These are phyloP conservation scores for Fraxinus excelsior DNA, from an alignment of 257 asterid species.

Conservation along the genomic window DNA sequence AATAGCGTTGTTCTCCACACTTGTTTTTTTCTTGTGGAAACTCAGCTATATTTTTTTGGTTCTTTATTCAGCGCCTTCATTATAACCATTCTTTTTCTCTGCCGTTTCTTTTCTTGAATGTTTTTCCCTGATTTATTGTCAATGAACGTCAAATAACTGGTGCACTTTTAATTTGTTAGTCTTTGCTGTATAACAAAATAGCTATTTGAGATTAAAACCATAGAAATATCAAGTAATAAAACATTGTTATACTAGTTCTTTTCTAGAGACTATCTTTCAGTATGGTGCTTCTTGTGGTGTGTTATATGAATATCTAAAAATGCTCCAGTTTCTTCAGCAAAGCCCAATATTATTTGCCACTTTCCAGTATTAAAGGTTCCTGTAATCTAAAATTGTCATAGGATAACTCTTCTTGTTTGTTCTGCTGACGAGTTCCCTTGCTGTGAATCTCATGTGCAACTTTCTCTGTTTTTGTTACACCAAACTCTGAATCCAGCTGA, in stretches of 20 bases:
- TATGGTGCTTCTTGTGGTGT: neutral
- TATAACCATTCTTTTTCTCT: constrained; percentile 14
- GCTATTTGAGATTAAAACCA: constrained; percentile 15
- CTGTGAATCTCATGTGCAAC: neutral
- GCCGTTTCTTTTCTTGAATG: constrained; percentile 9
- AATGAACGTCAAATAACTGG: constrained; percentile 8
- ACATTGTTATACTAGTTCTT: neutral
- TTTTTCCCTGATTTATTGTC: constrained; percentile 4
- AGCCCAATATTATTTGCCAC: neutral
- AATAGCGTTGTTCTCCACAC: constrained; percentile 9
- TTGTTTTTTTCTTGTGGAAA: constrained; percentile 6
- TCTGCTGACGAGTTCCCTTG: neutral
- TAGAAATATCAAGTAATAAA: constrained; percentile 4
- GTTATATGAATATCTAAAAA: constrained; percentile 5
- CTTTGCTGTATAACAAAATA: constrained; percentile 16
- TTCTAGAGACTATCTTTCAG: neutral
- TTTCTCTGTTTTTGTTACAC: constrained; percentile 12
- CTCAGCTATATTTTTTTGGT: constrained; percentile 16
- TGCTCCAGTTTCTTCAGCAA: constrained; percentile 13
- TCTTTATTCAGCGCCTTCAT: constrained; percentile 8
- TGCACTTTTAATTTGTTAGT: neutral
- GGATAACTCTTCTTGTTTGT: constrained; percentile 11
- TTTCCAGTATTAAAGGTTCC: neutral
- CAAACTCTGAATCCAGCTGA: constrained; percentile 12
- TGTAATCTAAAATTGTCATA: constrained; percentile 21